Conservation (phyloP, 306 rosid genomes). For the Aeschynomene evenia region DNA sequence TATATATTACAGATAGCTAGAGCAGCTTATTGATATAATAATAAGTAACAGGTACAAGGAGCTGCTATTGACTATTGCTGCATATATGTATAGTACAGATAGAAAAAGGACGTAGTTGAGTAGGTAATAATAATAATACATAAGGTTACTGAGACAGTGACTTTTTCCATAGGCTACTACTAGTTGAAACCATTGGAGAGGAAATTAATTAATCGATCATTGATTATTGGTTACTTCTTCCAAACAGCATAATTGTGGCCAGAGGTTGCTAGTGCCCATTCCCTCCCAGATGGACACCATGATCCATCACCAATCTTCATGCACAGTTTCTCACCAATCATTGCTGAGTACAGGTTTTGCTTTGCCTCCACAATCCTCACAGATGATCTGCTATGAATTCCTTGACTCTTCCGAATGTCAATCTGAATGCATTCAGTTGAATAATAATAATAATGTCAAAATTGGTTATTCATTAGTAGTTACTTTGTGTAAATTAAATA, state of each 20-base stretch:
- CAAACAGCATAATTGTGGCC: constrained; percentile 87
- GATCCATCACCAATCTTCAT: constrained; percentile 89
- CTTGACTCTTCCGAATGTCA: constrained; percentile 68
- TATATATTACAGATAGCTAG: neutral
- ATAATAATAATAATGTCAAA: no score
- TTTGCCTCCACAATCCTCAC: constrained; percentile 75
- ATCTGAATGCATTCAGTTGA: constrained; percentile 51
- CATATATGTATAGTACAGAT: neutral
- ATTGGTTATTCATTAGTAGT: neutral
- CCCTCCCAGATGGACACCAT: constrained; percentile 78
- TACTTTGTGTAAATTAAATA: neutral
- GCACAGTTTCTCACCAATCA: constrained; percentile 72
- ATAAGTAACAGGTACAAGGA: neutral
- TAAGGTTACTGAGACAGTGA: neutral
- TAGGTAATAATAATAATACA: neutral
- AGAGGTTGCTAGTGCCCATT: constrained; percentile 73
- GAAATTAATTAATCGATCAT: no score
- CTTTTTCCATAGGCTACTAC: constrained; percentile 5
- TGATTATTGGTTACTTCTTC: constrained; percentile 71
- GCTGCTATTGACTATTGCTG: neutral
- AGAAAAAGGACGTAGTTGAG: neutral
- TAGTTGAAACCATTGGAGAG: neutral
- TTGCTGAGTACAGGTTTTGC: constrained; percentile 76
- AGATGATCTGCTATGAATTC: constrained; percentile 73
- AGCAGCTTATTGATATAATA: neutral